Percentiles rank a stretch among this genome's conserved stretches.
Evolutionary conservation across 2,329 filamentous ascomycete genomes (phyloP).

Genomic region (Albifimbria verrucaria): DNA sequence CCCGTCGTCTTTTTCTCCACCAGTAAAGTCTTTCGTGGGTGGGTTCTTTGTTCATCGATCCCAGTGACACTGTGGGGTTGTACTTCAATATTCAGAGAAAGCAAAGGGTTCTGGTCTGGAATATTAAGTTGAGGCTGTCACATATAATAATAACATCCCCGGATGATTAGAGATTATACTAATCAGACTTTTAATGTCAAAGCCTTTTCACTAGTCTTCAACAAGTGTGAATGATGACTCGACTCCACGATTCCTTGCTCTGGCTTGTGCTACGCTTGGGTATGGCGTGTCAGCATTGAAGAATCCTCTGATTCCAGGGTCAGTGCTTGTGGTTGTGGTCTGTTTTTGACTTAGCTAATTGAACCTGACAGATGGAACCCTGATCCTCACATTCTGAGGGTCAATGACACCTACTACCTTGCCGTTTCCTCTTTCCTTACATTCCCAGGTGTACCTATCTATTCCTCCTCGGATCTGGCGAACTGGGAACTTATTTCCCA

Average conservation of each 20-base stretch:
- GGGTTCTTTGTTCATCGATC: too few relatives aligned
- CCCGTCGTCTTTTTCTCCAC: too few relatives aligned
- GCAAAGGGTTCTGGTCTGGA: too few relatives aligned
- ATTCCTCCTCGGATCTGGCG: constrained; percentile 5
- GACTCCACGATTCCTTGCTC: background rate
- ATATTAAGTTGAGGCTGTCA: too few relatives aligned
- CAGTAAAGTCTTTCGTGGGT: too few relatives aligned
- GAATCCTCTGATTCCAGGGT: constrained; percentile 1
- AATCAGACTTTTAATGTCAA: too few relatives aligned
- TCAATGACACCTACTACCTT: constrained; percentile 7
- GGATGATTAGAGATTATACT: too few relatives aligned
- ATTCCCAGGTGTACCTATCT: constrained; percentile 8
- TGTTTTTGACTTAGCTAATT: background rate
- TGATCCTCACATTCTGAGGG: constrained; percentile 3
- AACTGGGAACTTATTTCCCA: constrained; percentile 8
- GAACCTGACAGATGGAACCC: constrained; percentile 6
- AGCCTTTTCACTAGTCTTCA: too few relatives aligned
- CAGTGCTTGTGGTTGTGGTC: background rate
- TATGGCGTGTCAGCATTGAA: background rate
- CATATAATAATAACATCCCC: too few relatives aligned
- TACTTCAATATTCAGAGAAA: too few relatives aligned
- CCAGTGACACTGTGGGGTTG: too few relatives aligned
- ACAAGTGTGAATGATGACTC: too few relatives aligned
- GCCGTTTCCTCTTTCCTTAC: constrained; percentile 6
- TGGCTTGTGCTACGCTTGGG: background rate